Evolutionary conservation across 2,329 filamentous ascomycete genomes (phyloP), one percentile per base, ranked within the genome.

Genomic region (Apiospora marii): DNA sequence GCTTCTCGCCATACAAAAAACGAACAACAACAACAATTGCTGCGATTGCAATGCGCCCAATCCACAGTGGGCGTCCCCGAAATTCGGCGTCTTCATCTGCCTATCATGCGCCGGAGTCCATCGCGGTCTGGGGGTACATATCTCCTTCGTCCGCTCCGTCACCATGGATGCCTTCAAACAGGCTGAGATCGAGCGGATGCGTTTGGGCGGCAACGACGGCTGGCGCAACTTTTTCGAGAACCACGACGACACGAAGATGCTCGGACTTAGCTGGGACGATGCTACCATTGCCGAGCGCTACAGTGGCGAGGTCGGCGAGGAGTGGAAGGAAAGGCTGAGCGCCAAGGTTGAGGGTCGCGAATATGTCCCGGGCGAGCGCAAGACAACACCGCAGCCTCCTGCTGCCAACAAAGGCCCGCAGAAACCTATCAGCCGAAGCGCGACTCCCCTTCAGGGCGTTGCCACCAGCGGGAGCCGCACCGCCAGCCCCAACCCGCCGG

Each of bases 101-200:
- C 91, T 99, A 70, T 94, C 93, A 75, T 99, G 96, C 86, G 96
- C 95, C 46, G 96, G 96, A 78, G 94, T 96, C 70, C 96, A 99
- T 85, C 93, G 96, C 75, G 95, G 95, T 3, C 91, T 99, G 43
- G 96, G 96, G 74, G 96, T 99, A 48, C 96, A 99, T 87, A 98
- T 99, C 83, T 98, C 95, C 81, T 99, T 99, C 85, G 95, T 99
- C 75, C 93, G 96, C 73, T 96, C 93, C 79, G 96, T 98, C 80
- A 98, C 94, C 74, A 99, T 99, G 96, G 96, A 99, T 85, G 95
- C 95, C 72, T 98, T 99, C 87, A 99, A 99, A 83, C 90, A 91
- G 75, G 89, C 90, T 79, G 96, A 99, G 84, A 96, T 98, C 79
- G 92, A 94, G 83, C 93, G 95, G 77, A 98, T 99, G 96, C 91